These are phyloP conservation scores for Colletotrichum australisinense DNA, from an alignment of 2,329 filamentous ascomycete species.

Conservation along the genomic window DNA sequence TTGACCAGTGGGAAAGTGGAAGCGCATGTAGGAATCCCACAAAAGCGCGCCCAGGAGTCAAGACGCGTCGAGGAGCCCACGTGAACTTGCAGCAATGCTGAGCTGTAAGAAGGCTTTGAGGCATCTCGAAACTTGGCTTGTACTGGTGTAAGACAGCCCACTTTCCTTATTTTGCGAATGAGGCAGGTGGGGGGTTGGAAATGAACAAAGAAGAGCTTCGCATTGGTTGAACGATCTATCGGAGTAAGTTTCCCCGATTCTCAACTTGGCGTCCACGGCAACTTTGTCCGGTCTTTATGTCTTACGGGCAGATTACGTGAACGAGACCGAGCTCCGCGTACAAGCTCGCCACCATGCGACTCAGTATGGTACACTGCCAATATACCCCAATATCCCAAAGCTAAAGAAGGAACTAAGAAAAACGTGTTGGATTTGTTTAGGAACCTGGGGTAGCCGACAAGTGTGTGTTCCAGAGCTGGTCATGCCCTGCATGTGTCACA, in stretches of 20 bases:
- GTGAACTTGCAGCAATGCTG: constrained; percentile 9
- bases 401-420: not conserved
- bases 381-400: constrained; percentile 2
- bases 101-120: constrained; percentile 11
- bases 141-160: not conserved
- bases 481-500: too few relatives aligned
- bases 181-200: constrained; percentile 1
- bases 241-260: constrained; percentile 8
- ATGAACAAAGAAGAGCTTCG: not conserved
- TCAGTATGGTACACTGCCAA: too few relatives aligned
- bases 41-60: not conserved
- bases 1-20: not conserved
- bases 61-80: not conserved
- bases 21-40: not conserved
- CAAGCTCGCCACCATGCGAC: too few relatives aligned
- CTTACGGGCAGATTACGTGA: not conserved
- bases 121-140: not conserved
- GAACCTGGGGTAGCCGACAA: not conserved
- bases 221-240: not conserved
- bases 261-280: not conserved
- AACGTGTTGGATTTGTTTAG: too few relatives aligned
- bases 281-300: not conserved
- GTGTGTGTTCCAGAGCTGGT: too few relatives aligned
- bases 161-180: not conserved
- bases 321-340: not conserved